phyloP scores from a whole-genome alignment of 495 filamentous ascomycete species.

The Hyaloscypha hepaticicola region DNA sequence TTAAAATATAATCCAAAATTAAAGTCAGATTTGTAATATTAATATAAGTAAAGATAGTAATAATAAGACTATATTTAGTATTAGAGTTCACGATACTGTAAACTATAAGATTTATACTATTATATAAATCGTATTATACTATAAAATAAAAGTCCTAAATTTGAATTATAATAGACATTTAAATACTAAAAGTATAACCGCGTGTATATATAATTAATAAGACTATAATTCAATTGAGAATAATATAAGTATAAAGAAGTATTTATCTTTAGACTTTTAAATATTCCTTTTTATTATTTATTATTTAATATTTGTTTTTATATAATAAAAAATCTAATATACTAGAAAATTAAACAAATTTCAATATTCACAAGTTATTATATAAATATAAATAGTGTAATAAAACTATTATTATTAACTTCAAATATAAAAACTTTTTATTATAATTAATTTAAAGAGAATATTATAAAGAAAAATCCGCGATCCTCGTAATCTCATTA shows the following conservation, averaged over 20 bases:
- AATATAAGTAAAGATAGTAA: not conserved
- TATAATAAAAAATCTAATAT: slow-evolving; percentile 8
- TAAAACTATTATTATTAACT: slow-evolving; percentile 21
- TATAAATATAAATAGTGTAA: slow-evolving; percentile 20
- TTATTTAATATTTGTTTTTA: not conserved
- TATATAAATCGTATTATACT: no score
- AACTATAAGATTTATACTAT: no score
- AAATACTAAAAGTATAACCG: no score
- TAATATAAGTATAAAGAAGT: no score
- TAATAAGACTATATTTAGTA: not conserved
- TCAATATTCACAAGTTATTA: slow-evolving; percentile 21
- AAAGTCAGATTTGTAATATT: not conserved
- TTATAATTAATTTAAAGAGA: not conserved
- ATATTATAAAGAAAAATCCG: slow-evolving; percentile 4
- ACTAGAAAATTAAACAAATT: slow-evolving; percentile 20
- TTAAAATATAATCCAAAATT: not conserved
- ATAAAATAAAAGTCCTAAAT: no score
- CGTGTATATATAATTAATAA: no score
- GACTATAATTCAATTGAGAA: no score
- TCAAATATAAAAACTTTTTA: slow-evolving; percentile 16
- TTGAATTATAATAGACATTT: no score
- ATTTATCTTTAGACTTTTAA: no score
- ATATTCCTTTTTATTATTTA: no score
- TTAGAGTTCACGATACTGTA: no score
- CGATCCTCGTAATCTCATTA: slow-evolving; percentile 3